phyloP scores from a whole-genome alignment of 306 rosid species.

The Arachis stenosperma region DNA sequence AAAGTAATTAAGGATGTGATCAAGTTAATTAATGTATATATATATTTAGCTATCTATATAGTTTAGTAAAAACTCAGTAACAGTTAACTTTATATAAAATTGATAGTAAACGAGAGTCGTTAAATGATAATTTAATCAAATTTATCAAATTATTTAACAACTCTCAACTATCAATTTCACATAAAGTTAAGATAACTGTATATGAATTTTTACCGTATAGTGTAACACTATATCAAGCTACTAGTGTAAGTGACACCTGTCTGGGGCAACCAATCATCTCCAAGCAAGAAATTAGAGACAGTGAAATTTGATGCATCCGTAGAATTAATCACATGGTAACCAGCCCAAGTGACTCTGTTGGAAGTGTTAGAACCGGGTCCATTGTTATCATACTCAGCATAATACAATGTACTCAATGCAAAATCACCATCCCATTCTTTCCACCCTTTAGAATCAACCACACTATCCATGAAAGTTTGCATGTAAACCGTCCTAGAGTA shows the following conservation, averaged over 20 bases:
- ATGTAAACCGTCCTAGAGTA: constrained; percentile 70
- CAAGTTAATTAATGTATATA: neutral
- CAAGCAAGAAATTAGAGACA: constrained; percentile 55
- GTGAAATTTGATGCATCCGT: constrained; percentile 67
- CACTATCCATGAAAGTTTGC: constrained; percentile 54
- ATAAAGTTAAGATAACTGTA: no score
- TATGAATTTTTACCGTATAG: neutral
- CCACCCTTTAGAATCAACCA: constrained; percentile 64
- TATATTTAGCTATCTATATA: no score
- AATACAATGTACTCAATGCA: constrained; percentile 59
- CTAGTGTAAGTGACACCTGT: constrained; percentile 65
- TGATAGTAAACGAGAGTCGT: no score
- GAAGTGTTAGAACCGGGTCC: constrained; percentile 66
- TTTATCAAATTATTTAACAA: no score
- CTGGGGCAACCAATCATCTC: constrained; percentile 64
- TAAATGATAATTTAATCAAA: no score
- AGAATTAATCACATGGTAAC: constrained; percentile 59
- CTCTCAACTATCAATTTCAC: no score
- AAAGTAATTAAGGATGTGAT: neutral
- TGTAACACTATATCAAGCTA: constrained; percentile 33
- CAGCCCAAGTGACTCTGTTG: constrained; percentile 61
- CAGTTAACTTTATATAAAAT: no score
- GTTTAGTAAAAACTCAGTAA: no score
- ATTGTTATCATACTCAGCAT: constrained; percentile 64
- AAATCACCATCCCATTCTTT: constrained; percentile 65